Evolutionary conservation across 306 rosid species (phyloP).

Genomic region (Sindora glabra): DNA sequence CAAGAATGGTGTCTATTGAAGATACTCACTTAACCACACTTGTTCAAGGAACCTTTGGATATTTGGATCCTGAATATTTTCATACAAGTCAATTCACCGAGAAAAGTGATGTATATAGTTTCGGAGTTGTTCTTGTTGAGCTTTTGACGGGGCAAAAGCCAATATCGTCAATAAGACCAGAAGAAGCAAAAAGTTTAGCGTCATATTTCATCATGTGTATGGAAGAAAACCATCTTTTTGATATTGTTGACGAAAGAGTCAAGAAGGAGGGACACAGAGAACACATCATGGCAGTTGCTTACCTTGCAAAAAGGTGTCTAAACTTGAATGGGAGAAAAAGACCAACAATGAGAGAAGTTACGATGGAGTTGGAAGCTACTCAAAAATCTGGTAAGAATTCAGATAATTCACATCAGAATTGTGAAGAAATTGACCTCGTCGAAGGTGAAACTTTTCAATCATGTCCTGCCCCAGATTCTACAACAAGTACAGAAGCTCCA

Average conservation of each 20-base stretch:
- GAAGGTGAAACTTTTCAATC: neutral
- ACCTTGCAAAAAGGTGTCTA: slow-evolving; percentile 36
- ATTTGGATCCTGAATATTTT: slow-evolving; percentile 27
- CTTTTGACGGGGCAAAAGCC: slow-evolving; percentile 18
- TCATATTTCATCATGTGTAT: slow-evolving; percentile 17
- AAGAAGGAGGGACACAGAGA: slow-evolving; percentile 13
- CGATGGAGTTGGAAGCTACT: slow-evolving; percentile 27
- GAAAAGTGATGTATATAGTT: slow-evolving; percentile 23
- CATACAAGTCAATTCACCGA: slow-evolving; percentile 26
- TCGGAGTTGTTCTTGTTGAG: slow-evolving; percentile 24
- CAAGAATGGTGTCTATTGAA: slow-evolving; percentile 15
- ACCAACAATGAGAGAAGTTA: slow-evolving; percentile 45
- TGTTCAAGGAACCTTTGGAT: slow-evolving; percentile 25
- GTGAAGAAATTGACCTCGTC: slow-evolving; percentile 1
- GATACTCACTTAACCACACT: slow-evolving; percentile 23
- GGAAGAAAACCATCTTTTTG: slow-evolving; percentile 16
- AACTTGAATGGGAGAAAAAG: slow-evolving; percentile 35
- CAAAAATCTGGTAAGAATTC: neutral
- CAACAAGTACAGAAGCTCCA: neutral
- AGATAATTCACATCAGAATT: neutral
- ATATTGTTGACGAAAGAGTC: slow-evolving; percentile 26
- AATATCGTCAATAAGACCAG: neutral
- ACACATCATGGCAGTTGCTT: slow-evolving; percentile 24
- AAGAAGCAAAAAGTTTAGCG: slow-evolving; percentile 18
- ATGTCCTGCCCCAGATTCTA: neutral